phyloP scores from a whole-genome alignment of 495 filamentous ascomycete genomes.

The Extremus antarcticus region DNA sequence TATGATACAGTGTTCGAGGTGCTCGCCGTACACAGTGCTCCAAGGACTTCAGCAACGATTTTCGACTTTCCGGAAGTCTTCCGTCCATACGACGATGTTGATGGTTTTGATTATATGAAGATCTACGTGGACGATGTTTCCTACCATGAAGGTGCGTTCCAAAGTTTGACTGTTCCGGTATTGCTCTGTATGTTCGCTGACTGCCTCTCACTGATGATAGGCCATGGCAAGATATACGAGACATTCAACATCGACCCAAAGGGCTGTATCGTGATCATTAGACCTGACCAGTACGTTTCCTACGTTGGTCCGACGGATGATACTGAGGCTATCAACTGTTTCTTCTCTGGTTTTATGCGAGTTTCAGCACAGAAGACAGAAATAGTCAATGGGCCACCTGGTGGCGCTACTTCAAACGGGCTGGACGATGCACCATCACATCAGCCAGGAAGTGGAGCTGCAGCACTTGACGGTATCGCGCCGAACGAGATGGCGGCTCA shows the following conservation, averaged over 20 bases:
- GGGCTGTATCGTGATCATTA: conserved; percentile 49
- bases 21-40: conserved; percentile 48
- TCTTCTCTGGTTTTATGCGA: conserved; percentile 11
- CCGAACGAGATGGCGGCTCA: too few species aligned
- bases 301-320: conserved; percentile 42
- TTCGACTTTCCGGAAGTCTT: conserved; percentile 47
- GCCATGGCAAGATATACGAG: conserved; percentile 5
- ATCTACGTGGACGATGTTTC: conserved; percentile 54
- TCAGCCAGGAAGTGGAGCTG: too few species aligned
- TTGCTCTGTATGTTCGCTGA: too few species aligned
- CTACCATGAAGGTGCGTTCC: conserved; percentile 48
- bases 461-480: too few species aligned
- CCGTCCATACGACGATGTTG: conserved; percentile 45
- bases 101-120: conserved; percentile 55
- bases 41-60: conserved; percentile 41
- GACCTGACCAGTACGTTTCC: conserved; percentile 60
- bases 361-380: too few species aligned
- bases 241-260: conserved; percentile 7
- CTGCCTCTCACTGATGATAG: too few species aligned
- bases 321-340: conserved; percentile 6
- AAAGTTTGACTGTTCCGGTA: too few species aligned
- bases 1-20: conserved; percentile 44
- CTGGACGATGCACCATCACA: too few species aligned
- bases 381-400: too few species aligned
- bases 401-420: too few species aligned